Evolutionary conservation across 306 rosid species (phyloP).

Genomic region (Cyamopsis tetragonoloba): DNA sequence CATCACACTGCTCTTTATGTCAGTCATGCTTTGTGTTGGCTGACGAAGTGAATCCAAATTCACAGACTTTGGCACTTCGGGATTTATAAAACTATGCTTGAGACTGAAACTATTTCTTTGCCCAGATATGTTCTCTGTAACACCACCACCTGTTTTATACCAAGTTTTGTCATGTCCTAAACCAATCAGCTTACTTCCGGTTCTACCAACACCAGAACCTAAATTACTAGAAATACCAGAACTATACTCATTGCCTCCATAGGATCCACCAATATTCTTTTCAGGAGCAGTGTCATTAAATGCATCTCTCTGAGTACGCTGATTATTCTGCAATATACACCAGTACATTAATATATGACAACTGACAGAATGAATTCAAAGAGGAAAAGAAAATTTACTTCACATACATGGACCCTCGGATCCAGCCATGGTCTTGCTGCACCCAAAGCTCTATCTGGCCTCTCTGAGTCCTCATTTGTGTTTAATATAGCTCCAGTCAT

Average conservation of each 20-base stretch:
- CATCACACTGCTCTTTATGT: conserved; percentile 36
- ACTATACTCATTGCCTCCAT: conserved; percentile 55
- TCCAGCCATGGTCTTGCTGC: conserved; percentile 65
- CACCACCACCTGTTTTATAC: conserved; percentile 47
- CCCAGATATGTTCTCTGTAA: conserved; percentile 49
- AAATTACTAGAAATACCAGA: conserved; percentile 59
- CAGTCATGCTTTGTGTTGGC: conserved; percentile 42
- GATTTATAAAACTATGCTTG: conserved; percentile 53
- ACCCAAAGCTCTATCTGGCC: conserved; percentile 46
- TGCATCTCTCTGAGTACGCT: conserved; percentile 51
- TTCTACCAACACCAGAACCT: conserved; percentile 46
- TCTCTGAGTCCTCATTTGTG: conserved; percentile 51
- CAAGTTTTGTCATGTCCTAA: conserved; percentile 55
- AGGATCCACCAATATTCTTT: conserved; percentile 50
- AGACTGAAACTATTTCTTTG: conserved; percentile 68
- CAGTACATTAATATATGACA: conserved; percentile 22
- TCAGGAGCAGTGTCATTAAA: conserved; percentile 55
- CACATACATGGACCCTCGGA: conserved; percentile 56
- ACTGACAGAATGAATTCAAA: background rate
- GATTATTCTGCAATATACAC: conserved; percentile 58
- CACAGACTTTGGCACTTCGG: conserved; percentile 52
- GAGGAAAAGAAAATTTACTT: conserved; percentile 6
- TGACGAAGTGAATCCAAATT: conserved; percentile 43
- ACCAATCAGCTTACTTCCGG: conserved; percentile 48
- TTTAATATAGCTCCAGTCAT: conserved; percentile 42